These are phyloP conservation scores for Phytophthora ohioensis DNA, from an alignment of 352 stramenopile genomes.

Conservation along the genomic window DNA sequence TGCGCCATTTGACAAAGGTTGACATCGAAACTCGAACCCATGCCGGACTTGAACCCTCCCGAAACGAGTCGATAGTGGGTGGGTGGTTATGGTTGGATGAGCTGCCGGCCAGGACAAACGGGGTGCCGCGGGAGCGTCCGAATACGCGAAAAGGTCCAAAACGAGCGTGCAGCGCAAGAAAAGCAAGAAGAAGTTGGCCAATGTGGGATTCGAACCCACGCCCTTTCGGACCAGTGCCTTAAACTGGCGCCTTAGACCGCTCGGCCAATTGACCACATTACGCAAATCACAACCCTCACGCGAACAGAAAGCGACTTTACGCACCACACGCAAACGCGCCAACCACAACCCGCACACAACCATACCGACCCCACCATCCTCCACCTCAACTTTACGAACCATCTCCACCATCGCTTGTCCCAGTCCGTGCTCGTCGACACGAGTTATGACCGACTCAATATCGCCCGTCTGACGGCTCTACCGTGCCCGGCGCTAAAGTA, in stretches of 20 bases:
- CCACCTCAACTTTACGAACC: too few relatives aligned
- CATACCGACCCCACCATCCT: too few relatives aligned
- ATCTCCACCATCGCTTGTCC: too few relatives aligned
- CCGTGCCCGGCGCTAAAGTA: too few relatives aligned
- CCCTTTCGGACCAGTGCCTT: slow-evolving; percentile 20
- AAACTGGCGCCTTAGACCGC: slow-evolving; percentile 18
- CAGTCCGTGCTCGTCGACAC: too few relatives aligned
- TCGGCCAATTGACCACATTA: slow-evolving; percentile 15
- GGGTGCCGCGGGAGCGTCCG: not conserved
- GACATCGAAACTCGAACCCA: too few relatives aligned
- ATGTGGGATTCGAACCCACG: slow-evolving; percentile 29
- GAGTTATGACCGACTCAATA: too few relatives aligned
- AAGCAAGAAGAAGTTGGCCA: slow-evolving; percentile 22
- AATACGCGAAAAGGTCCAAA: not conserved
- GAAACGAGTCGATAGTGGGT: not conserved
- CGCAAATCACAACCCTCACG: slow-evolving; percentile 14
- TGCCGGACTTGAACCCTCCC: not conserved
- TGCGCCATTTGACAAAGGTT: not conserved
- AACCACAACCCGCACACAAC: too few relatives aligned
- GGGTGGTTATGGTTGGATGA: too few relatives aligned
- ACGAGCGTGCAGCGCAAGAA: not conserved
- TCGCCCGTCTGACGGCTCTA: too few relatives aligned
- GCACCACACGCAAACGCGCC: too few relatives aligned
- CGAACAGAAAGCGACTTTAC: not conserved
- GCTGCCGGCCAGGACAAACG: too few relatives aligned